A percentile compares a stretch with the other conserved stretches of the same genome.
These are phyloP conservation scores for Fraxinus excelsior DNA, from an alignment of 257 asterid species.

Conservation along the genomic window DNA sequence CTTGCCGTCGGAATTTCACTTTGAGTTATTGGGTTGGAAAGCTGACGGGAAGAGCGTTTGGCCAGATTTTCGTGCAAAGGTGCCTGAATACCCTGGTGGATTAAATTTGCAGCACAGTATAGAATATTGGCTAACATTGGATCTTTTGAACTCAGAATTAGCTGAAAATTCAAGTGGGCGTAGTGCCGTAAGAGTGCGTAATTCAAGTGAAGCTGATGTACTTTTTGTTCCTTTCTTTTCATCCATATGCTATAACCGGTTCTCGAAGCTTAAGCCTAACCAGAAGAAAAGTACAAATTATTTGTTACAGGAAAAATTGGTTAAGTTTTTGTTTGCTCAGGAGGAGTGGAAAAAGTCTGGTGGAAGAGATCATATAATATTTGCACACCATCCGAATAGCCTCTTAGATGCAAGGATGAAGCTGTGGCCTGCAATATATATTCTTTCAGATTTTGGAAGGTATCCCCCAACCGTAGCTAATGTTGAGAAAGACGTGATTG, in stretches of 20 bases:
- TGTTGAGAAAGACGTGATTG: constrained; percentile 86
- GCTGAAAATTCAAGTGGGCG: constrained; percentile 39
- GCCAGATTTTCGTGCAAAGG: constrained; percentile 66
- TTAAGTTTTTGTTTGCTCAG: constrained; percentile 53
- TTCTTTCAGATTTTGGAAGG: constrained; percentile 91
- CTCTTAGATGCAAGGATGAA: constrained; percentile 75
- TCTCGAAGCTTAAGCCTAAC: constrained; percentile 51
- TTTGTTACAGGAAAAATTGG: constrained; percentile 74
- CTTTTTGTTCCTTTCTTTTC: constrained; percentile 89
- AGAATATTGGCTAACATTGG: constrained; percentile 90
- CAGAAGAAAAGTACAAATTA: constrained; percentile 50
- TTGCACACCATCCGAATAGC: constrained; percentile 97
- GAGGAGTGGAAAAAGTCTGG: constrained; percentile 80
- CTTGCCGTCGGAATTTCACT: constrained; percentile 83
- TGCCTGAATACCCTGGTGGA: constrained; percentile 88
- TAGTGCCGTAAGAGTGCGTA: constrained; percentile 59
- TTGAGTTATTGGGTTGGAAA: constrained; percentile 71
- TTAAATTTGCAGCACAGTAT: constrained; percentile 92
- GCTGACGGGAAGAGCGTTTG: constrained; percentile 50
- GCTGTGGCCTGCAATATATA: constrained; percentile 83
- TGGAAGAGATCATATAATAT: constrained; percentile 78
- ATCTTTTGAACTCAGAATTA: constrained; percentile 67
- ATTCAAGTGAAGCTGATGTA: constrained; percentile 90
- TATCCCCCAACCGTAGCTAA: constrained; percentile 87
- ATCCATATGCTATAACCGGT: constrained; percentile 75